Conservation (phyloP, 2,329 filamentous ascomycete genomes). For the Aspergillus pseudoterreus region DNA sequence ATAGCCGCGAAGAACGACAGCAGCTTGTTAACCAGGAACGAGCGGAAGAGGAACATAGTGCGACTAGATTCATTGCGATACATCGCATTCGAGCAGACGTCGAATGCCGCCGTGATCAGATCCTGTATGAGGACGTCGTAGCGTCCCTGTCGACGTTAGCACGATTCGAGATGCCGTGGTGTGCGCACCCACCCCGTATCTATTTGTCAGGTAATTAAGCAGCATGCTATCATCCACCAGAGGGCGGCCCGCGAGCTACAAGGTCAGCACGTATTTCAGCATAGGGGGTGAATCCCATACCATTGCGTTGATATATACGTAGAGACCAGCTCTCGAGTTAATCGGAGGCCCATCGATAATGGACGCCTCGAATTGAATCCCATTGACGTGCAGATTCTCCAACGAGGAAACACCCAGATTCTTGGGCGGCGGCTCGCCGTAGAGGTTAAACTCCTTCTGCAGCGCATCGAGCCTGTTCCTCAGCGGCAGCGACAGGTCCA, state of each 20-base stretch:
- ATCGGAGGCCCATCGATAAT: slow-evolving; percentile 65
- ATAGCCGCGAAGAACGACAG: slow-evolving; percentile 60
- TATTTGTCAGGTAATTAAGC: slow-evolving; percentile 75
- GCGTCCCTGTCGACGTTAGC: slow-evolving; percentile 56
- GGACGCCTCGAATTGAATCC: slow-evolving; percentile 51
- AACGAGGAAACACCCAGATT: slow-evolving; percentile 42
- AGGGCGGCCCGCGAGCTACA: slow-evolving; percentile 73
- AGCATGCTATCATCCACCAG: slow-evolving; percentile 76
- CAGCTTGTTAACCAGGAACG: slow-evolving; percentile 76
- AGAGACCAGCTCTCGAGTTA: slow-evolving; percentile 77
- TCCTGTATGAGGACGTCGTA: slow-evolving; percentile 74
- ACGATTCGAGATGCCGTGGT: background rate
- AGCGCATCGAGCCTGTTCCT: slow-evolving; percentile 37
- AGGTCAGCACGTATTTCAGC: slow-evolving; percentile 27
- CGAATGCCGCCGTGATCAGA: slow-evolving; percentile 82
- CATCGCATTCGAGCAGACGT: slow-evolving; percentile 81
- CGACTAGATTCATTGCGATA: slow-evolving; percentile 62
- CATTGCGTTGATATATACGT: slow-evolving; percentile 78
- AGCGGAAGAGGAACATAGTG: slow-evolving; percentile 70
- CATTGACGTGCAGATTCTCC: slow-evolving; percentile 40
- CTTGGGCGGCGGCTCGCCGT: slow-evolving; percentile 40
- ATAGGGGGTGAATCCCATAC: slow-evolving; percentile 45
- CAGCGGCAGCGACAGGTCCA: slow-evolving; percentile 36
- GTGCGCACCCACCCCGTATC: slow-evolving; percentile 64
- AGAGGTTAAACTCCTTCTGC: slow-evolving; percentile 42